These are phyloP conservation scores for Gonium pectorale DNA, from an alignment of 139 green algal species.

Conservation along the genomic window DNA sequence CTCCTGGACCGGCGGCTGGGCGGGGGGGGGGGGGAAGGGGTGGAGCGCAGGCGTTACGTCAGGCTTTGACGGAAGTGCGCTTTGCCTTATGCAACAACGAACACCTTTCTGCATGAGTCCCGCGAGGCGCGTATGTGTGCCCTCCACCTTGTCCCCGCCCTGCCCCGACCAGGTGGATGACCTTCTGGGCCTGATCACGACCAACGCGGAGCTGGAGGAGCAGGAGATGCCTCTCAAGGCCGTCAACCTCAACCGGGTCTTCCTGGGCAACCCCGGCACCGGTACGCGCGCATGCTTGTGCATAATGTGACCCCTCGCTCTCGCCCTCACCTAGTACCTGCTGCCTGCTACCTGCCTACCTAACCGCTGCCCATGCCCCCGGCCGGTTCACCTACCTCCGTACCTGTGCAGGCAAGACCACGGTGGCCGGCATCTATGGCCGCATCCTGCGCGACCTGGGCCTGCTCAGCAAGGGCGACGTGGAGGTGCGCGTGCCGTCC, in stretches of 20 bases:
- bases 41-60: too few species aligned
- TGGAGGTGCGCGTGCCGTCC: conserved; percentile 58
- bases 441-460: conserved; percentile 61
- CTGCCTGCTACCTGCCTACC: too few species aligned
- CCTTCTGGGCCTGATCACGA: conserved; percentile 55
- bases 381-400: too few species aligned
- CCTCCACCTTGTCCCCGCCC: not conserved
- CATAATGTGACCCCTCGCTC: not conserved
- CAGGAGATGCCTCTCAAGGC: conserved; percentile 52
- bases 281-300: conserved; percentile 11
- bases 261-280: conserved; percentile 70
- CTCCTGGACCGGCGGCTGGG: too few species aligned
- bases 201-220: conserved; percentile 65
- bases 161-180: conserved; percentile 15
- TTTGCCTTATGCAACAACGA: too few species aligned
- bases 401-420: conserved; percentile 64
- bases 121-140: too few species aligned
- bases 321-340: not conserved
- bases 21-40: too few species aligned
- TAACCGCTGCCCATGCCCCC: too few species aligned
- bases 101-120: too few species aligned
- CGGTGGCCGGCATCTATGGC: conserved; percentile 62
- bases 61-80: too few species aligned
- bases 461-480: conserved; percentile 68
- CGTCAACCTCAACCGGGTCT: conserved; percentile 63